Evolutionary conservation across 768 basidiomycete species (phyloP).

Genomic region (Russula ochroleuca): DNA sequence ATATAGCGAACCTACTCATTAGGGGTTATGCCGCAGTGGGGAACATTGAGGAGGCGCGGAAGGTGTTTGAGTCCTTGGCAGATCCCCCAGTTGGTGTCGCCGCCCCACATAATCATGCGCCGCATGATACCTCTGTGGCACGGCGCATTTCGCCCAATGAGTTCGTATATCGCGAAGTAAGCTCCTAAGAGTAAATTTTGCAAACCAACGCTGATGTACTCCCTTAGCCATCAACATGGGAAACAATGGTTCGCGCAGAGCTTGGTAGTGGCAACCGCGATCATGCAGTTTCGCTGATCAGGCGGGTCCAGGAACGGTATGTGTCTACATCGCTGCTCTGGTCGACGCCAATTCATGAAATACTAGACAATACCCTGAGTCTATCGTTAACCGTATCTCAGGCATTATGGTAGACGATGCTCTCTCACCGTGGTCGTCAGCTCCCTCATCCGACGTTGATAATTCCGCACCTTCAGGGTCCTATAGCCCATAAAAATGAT

Average conservation of each 20-base stretch:
- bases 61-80: constrained; percentile 71
- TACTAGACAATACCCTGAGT: constrained; percentile 66
- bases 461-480: constrained; percentile 1
- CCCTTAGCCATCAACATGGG: constrained; percentile 83
- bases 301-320: constrained; percentile 68
- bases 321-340: constrained; percentile 27
- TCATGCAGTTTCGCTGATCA: constrained; percentile 62
- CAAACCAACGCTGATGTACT: constrained; percentile 3
- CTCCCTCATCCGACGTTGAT: constrained; percentile 18
- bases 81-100: constrained; percentile 85
- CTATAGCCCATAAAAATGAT: constrained; percentile 16
- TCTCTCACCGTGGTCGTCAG: constrained; percentile 42
- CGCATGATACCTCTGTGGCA: constrained; percentile 49
- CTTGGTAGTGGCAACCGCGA: constrained; percentile 71
- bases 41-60: constrained; percentile 65
- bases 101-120: constrained; percentile 82
- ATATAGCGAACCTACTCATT: constrained; percentile 86
- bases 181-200: constrained; percentile 27
- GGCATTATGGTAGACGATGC: constrained; percentile 76
- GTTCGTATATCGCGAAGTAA: constrained; percentile 80
- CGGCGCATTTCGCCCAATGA: constrained; percentile 41
- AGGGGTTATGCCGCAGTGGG: constrained; percentile 64
- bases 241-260: constrained; percentile 92
- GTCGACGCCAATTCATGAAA: constrained; percentile 21
- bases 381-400: constrained; percentile 74